These are phyloP conservation scores for Xylaria sp. DNA, from an alignment of 2,329 filamentous ascomycete genomes.

Conservation along the genomic window DNA sequence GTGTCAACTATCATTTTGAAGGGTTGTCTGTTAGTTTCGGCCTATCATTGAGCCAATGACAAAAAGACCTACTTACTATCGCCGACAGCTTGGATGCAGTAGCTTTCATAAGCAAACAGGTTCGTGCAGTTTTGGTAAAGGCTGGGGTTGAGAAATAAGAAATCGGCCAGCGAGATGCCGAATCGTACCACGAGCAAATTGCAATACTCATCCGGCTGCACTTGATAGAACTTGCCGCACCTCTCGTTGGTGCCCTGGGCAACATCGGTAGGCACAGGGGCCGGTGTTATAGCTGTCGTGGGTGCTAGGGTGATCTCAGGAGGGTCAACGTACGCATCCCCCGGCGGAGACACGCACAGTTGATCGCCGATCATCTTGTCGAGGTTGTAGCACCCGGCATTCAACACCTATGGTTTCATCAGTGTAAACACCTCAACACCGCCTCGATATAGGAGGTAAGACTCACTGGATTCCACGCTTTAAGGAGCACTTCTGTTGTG, in stretches of 20 bases:
- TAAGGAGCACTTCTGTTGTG: not conserved
- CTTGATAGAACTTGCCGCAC: constrained; percentile 42
- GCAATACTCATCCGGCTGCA: constrained; percentile 37
- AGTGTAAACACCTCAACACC: constrained; percentile 14
- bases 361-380: constrained; percentile 25
- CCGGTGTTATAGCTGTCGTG: constrained; percentile 11
- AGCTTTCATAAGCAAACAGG: constrained; percentile 2
- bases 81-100: constrained; percentile 7
- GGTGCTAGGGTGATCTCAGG: not conserved
- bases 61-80: constrained; percentile 8
- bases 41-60: not conserved
- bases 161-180: not conserved
- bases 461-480: constrained; percentile 9
- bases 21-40: not conserved
- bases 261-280: constrained; percentile 36
- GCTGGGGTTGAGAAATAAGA: not conserved
- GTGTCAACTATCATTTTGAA: not conserved
- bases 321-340: constrained; percentile 8
- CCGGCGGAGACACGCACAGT: constrained; percentile 32
- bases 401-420: not conserved
- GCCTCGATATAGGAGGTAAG: not conserved
- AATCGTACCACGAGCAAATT: not conserved
- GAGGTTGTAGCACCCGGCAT: constrained; percentile 30
- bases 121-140: constrained; percentile 12
- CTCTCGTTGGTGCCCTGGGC: constrained; percentile 30